phyloP scores from a whole-genome alignment of 2,329 filamentous ascomycete species.

The Alternaria arbusti region DNA sequence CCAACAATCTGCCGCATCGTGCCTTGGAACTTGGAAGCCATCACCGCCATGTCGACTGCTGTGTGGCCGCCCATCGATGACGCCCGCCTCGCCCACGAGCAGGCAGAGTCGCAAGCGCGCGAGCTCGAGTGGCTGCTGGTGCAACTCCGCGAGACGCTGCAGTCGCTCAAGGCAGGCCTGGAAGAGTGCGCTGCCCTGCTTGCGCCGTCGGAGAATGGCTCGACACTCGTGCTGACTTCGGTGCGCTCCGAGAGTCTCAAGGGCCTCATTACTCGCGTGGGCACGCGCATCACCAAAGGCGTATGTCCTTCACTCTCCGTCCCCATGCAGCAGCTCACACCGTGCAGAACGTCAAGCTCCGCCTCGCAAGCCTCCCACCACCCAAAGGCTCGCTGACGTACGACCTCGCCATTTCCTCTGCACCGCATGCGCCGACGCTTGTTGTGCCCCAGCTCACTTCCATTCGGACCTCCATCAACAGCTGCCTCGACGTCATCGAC shows the following conservation, averaged over 20 bases:
- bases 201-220: slow-evolving; percentile 81
- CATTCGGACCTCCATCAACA: slow-evolving; percentile 78
- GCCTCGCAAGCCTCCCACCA: slow-evolving; percentile 70
- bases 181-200: slow-evolving; percentile 89
- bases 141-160: slow-evolving; percentile 66
- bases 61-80: slow-evolving; percentile 65
- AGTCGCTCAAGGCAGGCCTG: slow-evolving; percentile 71
- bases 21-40: slow-evolving; percentile 1
- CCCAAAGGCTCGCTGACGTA: slow-evolving; percentile 59
- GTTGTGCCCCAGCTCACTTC: slow-evolving; percentile 73
- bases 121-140: slow-evolving; percentile 70
- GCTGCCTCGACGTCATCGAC: slow-evolving; percentile 81
- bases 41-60: slow-evolving; percentile 62
- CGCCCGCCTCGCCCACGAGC: slow-evolving; percentile 58
- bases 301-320: slow-evolving; percentile 57
- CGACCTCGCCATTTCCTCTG: slow-evolving; percentile 59
- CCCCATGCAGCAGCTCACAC: not conserved
- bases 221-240: slow-evolving; percentile 88
- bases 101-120: slow-evolving; percentile 59
- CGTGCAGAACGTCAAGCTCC: slow-evolving; percentile 73
- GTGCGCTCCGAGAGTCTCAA: slow-evolving; percentile 88
- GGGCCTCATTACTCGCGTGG: slow-evolving; percentile 87
- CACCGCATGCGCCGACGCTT: slow-evolving; percentile 63
- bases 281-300: slow-evolving; percentile 89
- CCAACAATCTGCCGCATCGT: not conserved